These are phyloP conservation scores for Linnemannia exigua DNA, from an alignment of 192 early-diverging fungal species.

Conservation along the genomic window DNA sequence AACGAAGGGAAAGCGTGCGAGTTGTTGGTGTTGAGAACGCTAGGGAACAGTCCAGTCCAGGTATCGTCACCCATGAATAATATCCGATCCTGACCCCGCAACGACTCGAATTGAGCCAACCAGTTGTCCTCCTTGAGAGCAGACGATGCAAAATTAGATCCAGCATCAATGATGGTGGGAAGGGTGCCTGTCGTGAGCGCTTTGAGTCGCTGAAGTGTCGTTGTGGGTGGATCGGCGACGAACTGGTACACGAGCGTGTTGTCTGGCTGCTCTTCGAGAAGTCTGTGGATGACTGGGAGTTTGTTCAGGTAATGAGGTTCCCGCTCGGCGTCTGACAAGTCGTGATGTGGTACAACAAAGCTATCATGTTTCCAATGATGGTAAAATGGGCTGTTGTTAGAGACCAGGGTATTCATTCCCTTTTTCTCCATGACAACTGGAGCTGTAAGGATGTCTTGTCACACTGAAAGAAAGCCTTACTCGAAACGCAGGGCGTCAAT, in stretches of 20 bases:
- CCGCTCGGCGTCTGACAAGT: conserved; percentile 6
- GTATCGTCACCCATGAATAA: conserved; percentile 96
- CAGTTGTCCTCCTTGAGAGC: conserved; percentile 83
- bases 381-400: too few relatives aligned
- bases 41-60: conserved; percentile 90
- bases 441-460: background rate
- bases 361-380: conserved; percentile 2
- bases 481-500: conserved; percentile 85
- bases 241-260: conserved; percentile 77
- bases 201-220: conserved; percentile 87
- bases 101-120: conserved; percentile 60
- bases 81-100: conserved; percentile 58
- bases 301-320: conserved; percentile 63
- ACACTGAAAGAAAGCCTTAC: conserved; percentile 18
- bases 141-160: conserved; percentile 83
- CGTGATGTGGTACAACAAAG: conserved; percentile 53
- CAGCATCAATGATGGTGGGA: conserved; percentile 88
- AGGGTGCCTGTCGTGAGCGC: conserved; percentile 85
- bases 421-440: background rate
- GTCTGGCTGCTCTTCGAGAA: conserved; percentile 63
- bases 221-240: conserved; percentile 86
- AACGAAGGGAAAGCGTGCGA: conserved; percentile 76
- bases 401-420: background rate
- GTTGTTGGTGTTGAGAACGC: conserved; percentile 62
- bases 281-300: conserved; percentile 63